Conservation (phyloP, 2,329 filamentous ascomycete genomes). For the Aspergillus brunneoviolaceus region DNA sequence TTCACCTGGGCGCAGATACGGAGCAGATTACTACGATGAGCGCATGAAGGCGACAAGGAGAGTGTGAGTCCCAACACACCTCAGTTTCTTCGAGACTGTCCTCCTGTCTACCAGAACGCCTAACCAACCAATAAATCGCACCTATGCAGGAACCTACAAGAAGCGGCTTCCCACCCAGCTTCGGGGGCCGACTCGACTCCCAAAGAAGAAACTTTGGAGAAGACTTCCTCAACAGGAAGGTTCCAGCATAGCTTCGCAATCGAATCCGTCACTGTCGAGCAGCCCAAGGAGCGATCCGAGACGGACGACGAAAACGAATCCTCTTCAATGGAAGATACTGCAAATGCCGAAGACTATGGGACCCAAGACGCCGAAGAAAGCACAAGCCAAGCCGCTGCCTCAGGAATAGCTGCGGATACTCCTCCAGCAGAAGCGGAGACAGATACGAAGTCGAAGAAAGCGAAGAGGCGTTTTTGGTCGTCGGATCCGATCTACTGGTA, state of each 20-base stretch:
- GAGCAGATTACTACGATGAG: constrained; percentile 52
- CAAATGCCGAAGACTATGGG: not conserved
- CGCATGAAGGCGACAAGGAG: constrained; percentile 50
- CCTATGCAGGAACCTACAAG: constrained; percentile 15
- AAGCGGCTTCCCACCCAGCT: not conserved
- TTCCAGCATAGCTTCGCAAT: constrained; percentile 15
- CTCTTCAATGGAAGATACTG: not conserved
- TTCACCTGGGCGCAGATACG: constrained; percentile 46
- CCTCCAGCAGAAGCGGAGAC: constrained; percentile 3
- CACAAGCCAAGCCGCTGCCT: not conserved
- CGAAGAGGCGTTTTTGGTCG: constrained; percentile 30
- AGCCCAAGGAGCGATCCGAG: constrained; percentile 11
- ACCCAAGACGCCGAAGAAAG: not conserved
- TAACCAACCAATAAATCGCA: constrained; percentile 4
- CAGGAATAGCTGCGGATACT: constrained; percentile 6
- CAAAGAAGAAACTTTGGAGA: constrained; percentile 1
- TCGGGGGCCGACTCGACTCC: not conserved
- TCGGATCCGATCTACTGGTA: constrained; percentile 51
- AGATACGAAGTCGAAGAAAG: constrained; percentile 17
- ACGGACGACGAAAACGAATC: not conserved
- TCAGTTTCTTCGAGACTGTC: not conserved
- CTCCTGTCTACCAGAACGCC: not conserved
- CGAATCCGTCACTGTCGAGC: constrained; percentile 1
- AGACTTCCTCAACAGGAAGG: constrained; percentile 1
- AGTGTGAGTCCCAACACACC: constrained; percentile 32